Conservation (phyloP, 2,329 filamentous ascomycete genomes). For the Pestalotiopsis sp. region DNA sequence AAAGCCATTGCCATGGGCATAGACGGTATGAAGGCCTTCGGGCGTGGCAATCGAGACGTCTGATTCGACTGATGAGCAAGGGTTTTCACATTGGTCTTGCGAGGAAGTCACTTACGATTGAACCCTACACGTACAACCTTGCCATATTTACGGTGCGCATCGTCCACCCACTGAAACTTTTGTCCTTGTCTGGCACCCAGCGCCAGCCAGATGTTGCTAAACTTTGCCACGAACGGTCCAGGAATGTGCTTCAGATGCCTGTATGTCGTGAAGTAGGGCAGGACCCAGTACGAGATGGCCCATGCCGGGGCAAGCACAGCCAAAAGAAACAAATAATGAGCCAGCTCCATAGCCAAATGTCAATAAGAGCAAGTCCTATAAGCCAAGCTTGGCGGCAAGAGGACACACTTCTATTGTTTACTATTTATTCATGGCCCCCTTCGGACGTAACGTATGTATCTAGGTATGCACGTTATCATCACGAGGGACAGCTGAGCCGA, state of each 20-base stretch:
- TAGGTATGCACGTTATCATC: not conserved
- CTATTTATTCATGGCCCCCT: too few species aligned
- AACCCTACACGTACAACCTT: slow-evolving; percentile 9
- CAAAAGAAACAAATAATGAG: slow-evolving; percentile 1
- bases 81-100: too few species aligned
- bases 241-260: slow-evolving; percentile 7
- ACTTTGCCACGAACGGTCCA: slow-evolving; percentile 5
- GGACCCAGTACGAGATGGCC: slow-evolving; percentile 7
- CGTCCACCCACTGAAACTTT: slow-evolving; percentile 6
- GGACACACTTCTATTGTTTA: too few species aligned
- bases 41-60: slow-evolving; percentile 10
- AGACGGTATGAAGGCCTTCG: slow-evolving; percentile 9
- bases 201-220: slow-evolving; percentile 9
- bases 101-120: not conserved
- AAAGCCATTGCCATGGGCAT: slow-evolving; percentile 10
- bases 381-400: not conserved
- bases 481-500: not conserved
- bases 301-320: not conserved
- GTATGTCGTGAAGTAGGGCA: slow-evolving; percentile 11
- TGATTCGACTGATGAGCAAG: not conserved
- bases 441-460: too few species aligned
- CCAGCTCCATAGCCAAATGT: not conserved
- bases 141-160: slow-evolving; percentile 8
- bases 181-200: slow-evolving; percentile 5
- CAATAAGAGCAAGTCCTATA: not conserved